Conservation (phyloP, 1,284 basidiomycete species). For the Boletus nobilissimus region DNA sequence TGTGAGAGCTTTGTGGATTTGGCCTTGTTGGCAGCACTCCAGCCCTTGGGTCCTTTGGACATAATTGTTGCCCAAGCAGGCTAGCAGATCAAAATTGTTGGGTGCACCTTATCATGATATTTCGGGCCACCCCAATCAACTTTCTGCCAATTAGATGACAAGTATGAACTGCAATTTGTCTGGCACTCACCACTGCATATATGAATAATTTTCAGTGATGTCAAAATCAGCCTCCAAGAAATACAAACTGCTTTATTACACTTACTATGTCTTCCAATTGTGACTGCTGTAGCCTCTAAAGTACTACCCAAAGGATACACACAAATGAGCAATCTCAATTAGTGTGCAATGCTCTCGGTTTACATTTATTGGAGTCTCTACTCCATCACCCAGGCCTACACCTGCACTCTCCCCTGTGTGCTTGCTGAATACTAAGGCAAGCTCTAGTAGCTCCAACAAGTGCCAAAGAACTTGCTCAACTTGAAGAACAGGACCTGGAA, state of each 20-base stretch:
- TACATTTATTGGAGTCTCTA: too few species aligned
- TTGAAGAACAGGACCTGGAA: not conserved
- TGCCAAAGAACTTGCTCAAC: not conserved
- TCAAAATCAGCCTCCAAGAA: not conserved
- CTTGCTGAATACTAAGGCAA: not conserved
- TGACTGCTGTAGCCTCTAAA: not conserved
- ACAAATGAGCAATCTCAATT: not conserved
- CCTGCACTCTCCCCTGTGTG: not conserved
- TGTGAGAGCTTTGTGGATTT: conserved; percentile 62
- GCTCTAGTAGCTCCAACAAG: not conserved
- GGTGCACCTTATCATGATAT: too few species aligned
- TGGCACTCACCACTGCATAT: not conserved
- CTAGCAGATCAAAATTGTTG: too few species aligned
- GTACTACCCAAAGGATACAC: not conserved
- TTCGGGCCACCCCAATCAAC: too few species aligned
- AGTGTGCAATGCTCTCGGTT: not conserved
- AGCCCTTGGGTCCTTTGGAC: too few species aligned
- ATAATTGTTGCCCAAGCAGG: too few species aligned
- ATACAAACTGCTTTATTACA: not conserved
- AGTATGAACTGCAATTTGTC: not conserved
- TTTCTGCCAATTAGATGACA: not conserved
- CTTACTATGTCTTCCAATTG: not conserved
- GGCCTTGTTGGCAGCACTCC: too few species aligned
- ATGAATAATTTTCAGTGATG: not conserved
- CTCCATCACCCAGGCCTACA: not conserved